Base-by-base conservation (phyloP, 2,329 filamentous ascomycete genomes). In the Blastomyces percursus region DNA sequence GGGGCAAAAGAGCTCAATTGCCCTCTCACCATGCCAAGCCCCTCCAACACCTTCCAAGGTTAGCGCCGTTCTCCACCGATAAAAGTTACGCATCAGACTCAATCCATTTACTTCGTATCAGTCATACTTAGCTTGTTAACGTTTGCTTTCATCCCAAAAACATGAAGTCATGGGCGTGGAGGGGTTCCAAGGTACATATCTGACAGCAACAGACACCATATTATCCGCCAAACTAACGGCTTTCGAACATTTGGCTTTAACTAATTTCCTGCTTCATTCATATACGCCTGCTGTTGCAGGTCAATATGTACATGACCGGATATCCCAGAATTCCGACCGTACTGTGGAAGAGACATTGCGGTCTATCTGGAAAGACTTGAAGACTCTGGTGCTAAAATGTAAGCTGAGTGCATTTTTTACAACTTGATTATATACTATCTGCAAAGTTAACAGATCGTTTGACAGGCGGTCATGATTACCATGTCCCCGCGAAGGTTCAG, bases 381-480 rank as follows among this genome's bases (percentile, higher is more conserved):
- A 50, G 24, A 51, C 61, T 46, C 44, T 62, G 21, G 42, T 35
- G 2, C 21, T 62, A 3, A 59, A 59, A 59, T 40, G 42, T 59
- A 59, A 21, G 61, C 16, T 63, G 51, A 71, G 21, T n/a, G 2
- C 14, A 24, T 3, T 40, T 46, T 16, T 46, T 16, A 42, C 16
- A 19, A 19, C 7, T 8, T 27, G 42, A 21, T 52, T 52, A 51
- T 40, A 54, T 46, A 50, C 3, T 21, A 50, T 9, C 21, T 2
- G 8, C 38, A n/a, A n/a, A 38, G 30, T 58, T 58, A 7, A 51
- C 21, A 35, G 3, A 52, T 40, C 30, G 16, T 44, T 44, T 61
- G 14, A 14, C 35, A 61, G 59, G 44, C 27, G 50, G 30, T 61
- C 35, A 32, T 21, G 59, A 61, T 30, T 19, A 61, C 35, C 30